Percentiles rank a stretch among this genome's conserved stretches.
Conservation (phyloP, 176 grass and related monocot genomes). For the Oryza brachyantha region DNA sequence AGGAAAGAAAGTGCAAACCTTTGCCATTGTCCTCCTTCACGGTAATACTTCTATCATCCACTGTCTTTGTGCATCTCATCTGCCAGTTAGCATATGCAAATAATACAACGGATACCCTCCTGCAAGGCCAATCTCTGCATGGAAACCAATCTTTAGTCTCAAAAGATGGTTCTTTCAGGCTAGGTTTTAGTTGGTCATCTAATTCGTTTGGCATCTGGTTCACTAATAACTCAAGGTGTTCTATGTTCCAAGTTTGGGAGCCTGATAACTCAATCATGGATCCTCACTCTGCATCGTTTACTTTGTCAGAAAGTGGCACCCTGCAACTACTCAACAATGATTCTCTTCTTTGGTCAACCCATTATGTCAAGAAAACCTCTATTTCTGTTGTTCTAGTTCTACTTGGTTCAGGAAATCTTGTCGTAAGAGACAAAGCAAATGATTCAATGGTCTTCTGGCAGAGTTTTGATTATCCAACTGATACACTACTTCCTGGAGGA, state of each 20-base stretch:
- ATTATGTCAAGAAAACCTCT: background rate
- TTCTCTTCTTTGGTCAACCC: background rate
- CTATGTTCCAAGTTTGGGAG: background rate
- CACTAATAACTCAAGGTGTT: background rate
- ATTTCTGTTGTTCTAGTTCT: background rate
- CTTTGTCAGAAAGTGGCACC: background rate
- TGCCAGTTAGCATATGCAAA: background rate
- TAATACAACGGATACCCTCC: background rate
- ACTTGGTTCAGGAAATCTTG: constrained; percentile 9
- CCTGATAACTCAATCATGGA: background rate
- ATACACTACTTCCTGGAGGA: background rate
- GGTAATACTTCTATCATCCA: background rate
- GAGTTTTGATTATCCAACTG: constrained; percentile 12
- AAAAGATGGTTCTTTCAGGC: background rate
- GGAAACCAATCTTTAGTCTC: constrained; percentile 14
- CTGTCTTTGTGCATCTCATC: background rate
- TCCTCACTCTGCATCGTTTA: background rate
- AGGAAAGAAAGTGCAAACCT: background rate
- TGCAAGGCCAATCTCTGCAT: constrained; percentile 18
- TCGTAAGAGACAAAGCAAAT: background rate
- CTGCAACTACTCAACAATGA: background rate
- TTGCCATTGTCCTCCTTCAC: background rate
- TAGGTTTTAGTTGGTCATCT: background rate
- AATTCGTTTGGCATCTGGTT: background rate
- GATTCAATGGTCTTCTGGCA: background rate